Conservation (phyloP, 768 basidiomycete species). For the Trametes cingulata region DNA sequence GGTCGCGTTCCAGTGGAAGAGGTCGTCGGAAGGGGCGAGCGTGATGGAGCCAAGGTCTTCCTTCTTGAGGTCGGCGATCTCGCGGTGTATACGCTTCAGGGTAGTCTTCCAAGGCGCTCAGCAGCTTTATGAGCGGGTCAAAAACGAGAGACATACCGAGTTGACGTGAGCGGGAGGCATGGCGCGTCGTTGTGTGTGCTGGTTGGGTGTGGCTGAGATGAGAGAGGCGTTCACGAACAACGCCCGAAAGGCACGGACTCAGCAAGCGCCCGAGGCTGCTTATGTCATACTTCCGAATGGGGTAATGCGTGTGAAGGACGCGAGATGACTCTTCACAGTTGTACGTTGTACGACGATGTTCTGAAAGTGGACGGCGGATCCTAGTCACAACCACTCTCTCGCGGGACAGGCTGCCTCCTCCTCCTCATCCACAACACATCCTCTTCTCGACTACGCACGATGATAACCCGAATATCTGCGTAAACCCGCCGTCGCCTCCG, state of each 20-base stretch:
- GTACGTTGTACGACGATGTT: neutral
- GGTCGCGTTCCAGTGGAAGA: slow-evolving; percentile 74
- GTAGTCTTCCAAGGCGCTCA: slow-evolving; percentile 47
- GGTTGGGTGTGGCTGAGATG: neutral
- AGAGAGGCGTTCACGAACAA: neutral
- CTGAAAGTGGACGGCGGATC: neutral
- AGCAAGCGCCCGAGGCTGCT: neutral
- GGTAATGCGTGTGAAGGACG: neutral
- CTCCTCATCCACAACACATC: neutral
- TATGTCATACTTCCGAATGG: neutral
- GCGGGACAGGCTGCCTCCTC: neutral
- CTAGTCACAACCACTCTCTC: neutral
- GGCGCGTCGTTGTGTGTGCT: slow-evolving; percentile 1
- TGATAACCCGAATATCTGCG: slow-evolving; percentile 60
- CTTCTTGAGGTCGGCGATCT: slow-evolving; percentile 77
- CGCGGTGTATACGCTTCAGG: slow-evolving; percentile 80
- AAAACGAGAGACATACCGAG: neutral
- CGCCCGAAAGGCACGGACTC: neutral
- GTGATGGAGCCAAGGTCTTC: slow-evolving; percentile 78
- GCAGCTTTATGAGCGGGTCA: neutral
- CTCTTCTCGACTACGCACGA: slow-evolving; percentile 29
- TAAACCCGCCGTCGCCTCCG: slow-evolving; percentile 20
- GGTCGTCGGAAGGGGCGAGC: slow-evolving; percentile 61
- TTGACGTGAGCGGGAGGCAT: slow-evolving; percentile 21
- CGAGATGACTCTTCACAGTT: neutral